Conservation (phyloP, 1,139 yeast species). For the Geotrichum candidum region DNA sequence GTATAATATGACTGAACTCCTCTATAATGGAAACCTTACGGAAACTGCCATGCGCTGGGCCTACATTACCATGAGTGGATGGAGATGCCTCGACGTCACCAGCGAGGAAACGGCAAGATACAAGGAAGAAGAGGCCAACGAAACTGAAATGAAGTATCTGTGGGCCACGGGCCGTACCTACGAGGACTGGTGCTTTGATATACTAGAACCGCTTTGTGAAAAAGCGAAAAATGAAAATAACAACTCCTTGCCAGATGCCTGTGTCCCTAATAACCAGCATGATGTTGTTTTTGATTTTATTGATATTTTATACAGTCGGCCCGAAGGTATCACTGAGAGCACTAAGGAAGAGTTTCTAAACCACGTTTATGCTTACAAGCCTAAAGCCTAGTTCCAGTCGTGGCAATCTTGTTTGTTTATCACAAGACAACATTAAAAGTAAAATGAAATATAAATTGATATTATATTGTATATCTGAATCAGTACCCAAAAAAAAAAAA, state of each 20-base stretch:
- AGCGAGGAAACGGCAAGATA: neutral
- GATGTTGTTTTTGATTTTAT: neutral
- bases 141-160: neutral
- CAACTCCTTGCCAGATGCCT: neutral
- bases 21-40: neutral
- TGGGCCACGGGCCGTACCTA: neutral
- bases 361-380: no score
- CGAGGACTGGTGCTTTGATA: neutral
- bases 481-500: no score
- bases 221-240: neutral
- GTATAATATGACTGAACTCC: neutral
- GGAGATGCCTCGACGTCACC: neutral
- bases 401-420: no score
- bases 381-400: no score
- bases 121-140: neutral
- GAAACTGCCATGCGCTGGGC: neutral
- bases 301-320: neutral
- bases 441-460: no score
- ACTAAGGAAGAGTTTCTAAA: neutral
- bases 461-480: no score
- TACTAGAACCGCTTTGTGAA: neutral
- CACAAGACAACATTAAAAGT: no score
- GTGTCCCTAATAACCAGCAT: neutral
- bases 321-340: neutral
- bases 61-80: neutral